These are phyloP conservation scores for Flaveria robusta DNA, from an alignment of 129 eudicot genomes.

Conservation along the genomic window DNA sequence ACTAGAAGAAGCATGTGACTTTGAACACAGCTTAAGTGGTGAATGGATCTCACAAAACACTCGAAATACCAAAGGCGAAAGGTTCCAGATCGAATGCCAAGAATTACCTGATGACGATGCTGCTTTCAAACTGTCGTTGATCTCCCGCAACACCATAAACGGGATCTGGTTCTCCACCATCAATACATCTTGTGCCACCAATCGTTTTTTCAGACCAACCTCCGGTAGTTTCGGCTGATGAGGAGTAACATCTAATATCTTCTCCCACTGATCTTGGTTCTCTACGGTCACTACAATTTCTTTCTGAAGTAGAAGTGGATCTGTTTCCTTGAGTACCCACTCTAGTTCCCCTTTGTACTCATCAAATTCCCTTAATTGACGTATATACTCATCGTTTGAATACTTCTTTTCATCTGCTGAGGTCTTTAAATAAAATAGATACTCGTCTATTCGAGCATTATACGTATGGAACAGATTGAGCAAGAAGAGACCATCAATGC, in stretches of 20 bases:
- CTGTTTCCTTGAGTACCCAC: too few species aligned
- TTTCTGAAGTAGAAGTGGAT: too few species aligned
- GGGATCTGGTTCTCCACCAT: conserved; percentile 52
- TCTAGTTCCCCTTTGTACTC: too few species aligned
- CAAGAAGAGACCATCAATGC: conserved; percentile 11
- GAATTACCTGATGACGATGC: neutral
- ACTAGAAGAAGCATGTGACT: conserved; percentile 4
- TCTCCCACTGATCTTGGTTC: too few species aligned
- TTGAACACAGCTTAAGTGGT: conserved; percentile 20
- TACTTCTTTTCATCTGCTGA: too few species aligned
- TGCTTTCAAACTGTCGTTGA: neutral
- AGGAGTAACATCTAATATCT: too few species aligned
- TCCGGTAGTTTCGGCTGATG: neutral
- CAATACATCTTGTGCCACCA: conserved; percentile 32
- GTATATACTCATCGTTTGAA: too few species aligned
- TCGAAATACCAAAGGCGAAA: neutral
- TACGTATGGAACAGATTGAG: conserved; percentile 17
- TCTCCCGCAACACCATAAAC: conserved; percentile 23
- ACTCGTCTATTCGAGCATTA: neutral
- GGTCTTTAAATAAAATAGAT: too few species aligned
- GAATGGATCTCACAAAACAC: conserved; percentile 9
- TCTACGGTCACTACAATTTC: too few species aligned
- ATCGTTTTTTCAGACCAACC: neutral
- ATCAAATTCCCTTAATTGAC: too few species aligned
- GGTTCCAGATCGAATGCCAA: neutral